These are phyloP conservation scores for Pseudocercospora cruenta DNA, from an alignment of 2,329 filamentous ascomycete species.

Conservation along the genomic window DNA sequence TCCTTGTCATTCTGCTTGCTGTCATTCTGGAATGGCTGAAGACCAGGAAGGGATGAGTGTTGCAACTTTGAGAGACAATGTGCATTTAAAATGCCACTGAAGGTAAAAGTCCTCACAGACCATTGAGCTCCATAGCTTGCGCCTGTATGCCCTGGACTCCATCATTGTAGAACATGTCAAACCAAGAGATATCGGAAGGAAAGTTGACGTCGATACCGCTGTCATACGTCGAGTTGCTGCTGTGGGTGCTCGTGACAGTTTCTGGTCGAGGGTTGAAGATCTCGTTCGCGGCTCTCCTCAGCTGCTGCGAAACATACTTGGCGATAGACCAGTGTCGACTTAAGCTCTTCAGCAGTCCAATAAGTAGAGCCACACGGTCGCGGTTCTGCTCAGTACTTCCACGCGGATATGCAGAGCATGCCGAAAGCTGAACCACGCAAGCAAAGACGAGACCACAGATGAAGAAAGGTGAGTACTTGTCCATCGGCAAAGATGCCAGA, in stretches of 20 bases:
- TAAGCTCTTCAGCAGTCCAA: slow-evolving; percentile 71
- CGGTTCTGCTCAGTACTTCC: slow-evolving; percentile 71
- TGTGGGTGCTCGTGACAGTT: slow-evolving; percentile 6
- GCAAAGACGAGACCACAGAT: slow-evolving; percentile 78
- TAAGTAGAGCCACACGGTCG: slow-evolving; percentile 71
- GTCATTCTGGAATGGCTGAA: not conserved
- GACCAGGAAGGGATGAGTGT: not conserved
- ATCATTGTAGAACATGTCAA: slow-evolving; percentile 28
- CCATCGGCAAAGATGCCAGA: slow-evolving; percentile 73
- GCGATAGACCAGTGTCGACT: slow-evolving; percentile 74
- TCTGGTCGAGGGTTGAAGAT: slow-evolving; percentile 42
- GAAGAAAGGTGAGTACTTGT: slow-evolving; percentile 81
- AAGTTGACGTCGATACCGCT: slow-evolving; percentile 23
- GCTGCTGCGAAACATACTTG: slow-evolving; percentile 69
- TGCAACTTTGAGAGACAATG: not conserved
- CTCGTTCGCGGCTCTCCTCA: slow-evolving; percentile 74
- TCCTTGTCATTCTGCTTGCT: not conserved
- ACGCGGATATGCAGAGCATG: slow-evolving; percentile 66
- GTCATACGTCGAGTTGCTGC: slow-evolving; percentile 19
- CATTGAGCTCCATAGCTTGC: not conserved
- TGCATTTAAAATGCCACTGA: not conserved
- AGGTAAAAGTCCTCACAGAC: not conserved
- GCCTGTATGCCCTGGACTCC: slow-evolving; percentile 12
- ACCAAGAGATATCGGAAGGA: slow-evolving; percentile 26
- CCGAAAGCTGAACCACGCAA: slow-evolving; percentile 79